Percentiles rank a stretch among this genome's conserved stretches.
phyloP scores from a whole-genome alignment of 2,329 filamentous ascomycete species.

The Coniochaeta sp. region DNA sequence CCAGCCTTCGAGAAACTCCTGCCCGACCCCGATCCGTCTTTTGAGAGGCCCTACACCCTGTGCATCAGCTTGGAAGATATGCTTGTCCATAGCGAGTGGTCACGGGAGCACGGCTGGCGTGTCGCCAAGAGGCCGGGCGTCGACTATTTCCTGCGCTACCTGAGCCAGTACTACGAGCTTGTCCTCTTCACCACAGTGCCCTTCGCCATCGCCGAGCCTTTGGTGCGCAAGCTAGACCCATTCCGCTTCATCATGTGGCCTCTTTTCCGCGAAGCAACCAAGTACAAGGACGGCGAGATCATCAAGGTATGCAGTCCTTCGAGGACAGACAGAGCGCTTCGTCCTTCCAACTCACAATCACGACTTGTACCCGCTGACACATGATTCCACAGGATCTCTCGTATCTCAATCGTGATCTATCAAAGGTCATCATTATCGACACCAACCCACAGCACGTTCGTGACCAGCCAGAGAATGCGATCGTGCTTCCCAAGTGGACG shows the following conservation, averaged over 20 bases:
- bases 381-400: constrained; percentile 66
- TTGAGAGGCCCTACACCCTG: constrained; percentile 83
- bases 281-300: constrained; percentile 92
- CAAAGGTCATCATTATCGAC: constrained; percentile 92
- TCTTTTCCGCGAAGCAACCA: constrained; percentile 91
- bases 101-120: constrained; percentile 88
- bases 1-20: constrained; percentile 91
- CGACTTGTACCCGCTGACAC: constrained; percentile 8
- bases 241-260: constrained; percentile 95
- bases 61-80: constrained; percentile 91
- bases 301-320: constrained; percentile 62
- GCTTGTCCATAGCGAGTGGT: constrained; percentile 91
- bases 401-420: constrained; percentile 91
- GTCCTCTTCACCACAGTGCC: constrained; percentile 92
- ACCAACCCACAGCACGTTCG: constrained; percentile 76
- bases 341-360: not conserved
- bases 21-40: constrained; percentile 69
- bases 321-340: not conserved
- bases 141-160: constrained; percentile 95
- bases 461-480: constrained; percentile 92
- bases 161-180: constrained; percentile 96
- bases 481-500: constrained; percentile 83
- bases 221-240: constrained; percentile 89
- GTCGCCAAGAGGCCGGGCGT: constrained; percentile 90
- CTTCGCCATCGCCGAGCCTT: constrained; percentile 73